Conservation (phyloP, 305 asterid species). For the Fraxinus angustifolia region DNA sequence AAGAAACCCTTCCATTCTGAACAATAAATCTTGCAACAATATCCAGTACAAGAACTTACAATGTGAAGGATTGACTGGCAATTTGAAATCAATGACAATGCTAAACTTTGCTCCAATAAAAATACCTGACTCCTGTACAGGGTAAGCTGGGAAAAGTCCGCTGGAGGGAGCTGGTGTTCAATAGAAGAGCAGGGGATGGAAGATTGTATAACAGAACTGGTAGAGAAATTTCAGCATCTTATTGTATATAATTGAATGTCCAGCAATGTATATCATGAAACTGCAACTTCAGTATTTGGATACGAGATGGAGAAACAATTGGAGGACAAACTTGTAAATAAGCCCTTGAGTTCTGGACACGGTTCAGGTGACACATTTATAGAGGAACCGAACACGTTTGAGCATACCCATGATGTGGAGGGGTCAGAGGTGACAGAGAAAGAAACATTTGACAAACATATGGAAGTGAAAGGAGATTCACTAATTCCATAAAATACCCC, state of each 20-base stretch:
- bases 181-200: slow-evolving; percentile 15
- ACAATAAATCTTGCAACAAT: background rate
- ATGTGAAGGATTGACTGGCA: slow-evolving; percentile 32
- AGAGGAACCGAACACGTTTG: slow-evolving; percentile 53
- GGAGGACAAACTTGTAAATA: slow-evolving; percentile 26
- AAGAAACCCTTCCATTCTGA: slow-evolving; percentile 31
- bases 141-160: slow-evolving; percentile 25
- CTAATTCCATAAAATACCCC: slow-evolving; percentile 63
- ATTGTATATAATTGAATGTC: slow-evolving; percentile 19
- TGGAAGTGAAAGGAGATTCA: slow-evolving; percentile 75
- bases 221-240: slow-evolving; percentile 21
- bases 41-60: slow-evolving; percentile 47
- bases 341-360: slow-evolving; percentile 55
- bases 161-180: slow-evolving; percentile 20
- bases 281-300: slow-evolving; percentile 36
- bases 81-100: slow-evolving; percentile 22
- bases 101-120: slow-evolving; percentile 70
- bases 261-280: slow-evolving; percentile 23
- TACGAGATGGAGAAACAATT: slow-evolving; percentile 31
- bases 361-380: slow-evolving; percentile 59
- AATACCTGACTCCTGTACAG: slow-evolving; percentile 65
- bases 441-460: slow-evolving; percentile 62
- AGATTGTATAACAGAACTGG: slow-evolving; percentile 35
- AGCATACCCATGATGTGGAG: slow-evolving; percentile 52
- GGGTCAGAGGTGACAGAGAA: slow-evolving; percentile 37